Base-by-base conservation (phyloP, 106 monocot genomes). In the Apostasia ramifera region DNA sequence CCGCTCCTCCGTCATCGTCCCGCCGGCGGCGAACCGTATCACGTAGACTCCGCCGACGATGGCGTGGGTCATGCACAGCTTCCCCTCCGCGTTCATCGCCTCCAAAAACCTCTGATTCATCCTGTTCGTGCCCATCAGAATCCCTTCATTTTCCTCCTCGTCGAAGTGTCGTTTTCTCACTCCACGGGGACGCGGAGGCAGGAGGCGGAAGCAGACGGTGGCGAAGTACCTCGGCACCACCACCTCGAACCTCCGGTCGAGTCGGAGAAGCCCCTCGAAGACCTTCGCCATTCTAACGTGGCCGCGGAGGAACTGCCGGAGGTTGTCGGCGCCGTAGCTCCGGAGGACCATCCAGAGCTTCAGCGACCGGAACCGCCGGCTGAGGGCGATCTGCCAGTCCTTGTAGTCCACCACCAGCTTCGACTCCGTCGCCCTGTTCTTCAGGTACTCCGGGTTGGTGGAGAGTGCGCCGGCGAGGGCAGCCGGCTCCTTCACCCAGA, bases 321-420 rank as follows among this genome's bases (percentile, higher is more conserved):
- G 74, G 61, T 76, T 79, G 6, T 66, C 78, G 8, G 67, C 76
- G 41, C 88, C 88, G 67, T 81, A 74, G 55, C 84, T 70, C 13
- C 84, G 65, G 5, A 84, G 61, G 41, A 84, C 84, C 75, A 79
- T 51, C 83, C 83, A 83, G 40, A 83, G 58, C 75, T 79, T 83
- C 46, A 83, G 67, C 4, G 75, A 11, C 4, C 59, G 59, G 74
- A 89, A 89, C 5, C 85, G 72, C 0, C 88, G 81, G 63, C 88
- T 72, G 10, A 82, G 40, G 9, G 68, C 88, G n/a, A 89, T 54
- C 66, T 89, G 88, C 74, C 81, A 78, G 67, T 88, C 88, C 62
- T 88, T 88, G 66, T 75, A 76, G 62, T 88, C 84, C 8, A 75
- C 73, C n/a, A 89, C 88, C 60, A 55, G 41, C 38, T 63, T 73